Base-by-base conservation (phyloP, 306 rosid genomes). In the Bauhinia variegata region DNA sequence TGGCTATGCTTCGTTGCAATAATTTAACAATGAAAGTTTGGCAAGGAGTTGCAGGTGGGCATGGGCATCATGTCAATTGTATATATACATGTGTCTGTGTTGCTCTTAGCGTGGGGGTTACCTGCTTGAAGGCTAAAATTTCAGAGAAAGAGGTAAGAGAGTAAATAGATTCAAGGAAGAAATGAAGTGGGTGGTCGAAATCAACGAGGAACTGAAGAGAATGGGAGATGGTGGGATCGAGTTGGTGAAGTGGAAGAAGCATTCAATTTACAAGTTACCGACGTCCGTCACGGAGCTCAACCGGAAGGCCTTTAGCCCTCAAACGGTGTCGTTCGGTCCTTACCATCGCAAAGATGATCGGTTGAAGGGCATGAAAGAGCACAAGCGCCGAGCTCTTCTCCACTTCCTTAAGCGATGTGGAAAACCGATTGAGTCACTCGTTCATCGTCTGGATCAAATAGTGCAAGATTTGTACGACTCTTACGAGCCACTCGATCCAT, bases 261-360 rank as follows among this genome's bases (percentile, higher is more conserved):
- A 75, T 59, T 80, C 81, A 5, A 84, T 87, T 8, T 87, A 80
- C 80, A 48, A 53, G 63, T 9, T 84, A 8, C 93, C 89, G 0
- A 1, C 64, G 4, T 11, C 46, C 59, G 38, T 87, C 6, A 65
- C 56, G 0, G 54, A 61, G 0, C 8, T 63, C 6, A 67, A 73
- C 8, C 10, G 46, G 30, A 70, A 63, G 11, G 88, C 83, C 54
- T 82, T 69, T 73, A 59, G 8, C 8, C 88, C 89, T 7, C 78
- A 75, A 49, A 18, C 69, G 18, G 86, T 82, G 73, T 80, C 89
- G 0, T 78, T 87, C n/a, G 93, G 93, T 16, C 88, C 93, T 38
- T 84, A 78, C 57, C 88, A 84, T n/a, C 11, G 63, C 1, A 75
- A 74, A 0, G n/a, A 78, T 2, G 19, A 39, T 0, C 41, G 58